Conservation (phyloP, 805 yeast species). For the Hanseniaspora valbyensis region DNA sequence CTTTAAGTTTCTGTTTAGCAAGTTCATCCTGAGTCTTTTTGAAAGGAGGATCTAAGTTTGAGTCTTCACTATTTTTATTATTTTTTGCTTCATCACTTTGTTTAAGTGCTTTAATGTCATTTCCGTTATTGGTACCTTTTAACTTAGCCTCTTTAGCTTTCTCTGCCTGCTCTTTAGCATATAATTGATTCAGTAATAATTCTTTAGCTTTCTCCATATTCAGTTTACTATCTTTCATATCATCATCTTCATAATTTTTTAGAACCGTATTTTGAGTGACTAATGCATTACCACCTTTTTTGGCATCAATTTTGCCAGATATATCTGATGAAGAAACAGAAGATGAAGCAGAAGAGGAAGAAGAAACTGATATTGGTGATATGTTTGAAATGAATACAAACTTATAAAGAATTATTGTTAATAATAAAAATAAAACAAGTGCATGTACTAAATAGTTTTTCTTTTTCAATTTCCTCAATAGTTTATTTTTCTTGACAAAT, state of each 20-base stretch:
- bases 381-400: neutral
- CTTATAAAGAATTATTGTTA: neutral
- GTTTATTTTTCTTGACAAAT: neutral
- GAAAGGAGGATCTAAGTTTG: slow-evolving; percentile 4
- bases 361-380: no score
- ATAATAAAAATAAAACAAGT: neutral
- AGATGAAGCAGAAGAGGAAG: neutral
- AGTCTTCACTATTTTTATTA: neutral
- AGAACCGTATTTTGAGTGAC: slow-evolving; percentile 4
- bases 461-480: neutral
- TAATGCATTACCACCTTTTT: neutral
- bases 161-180: neutral
- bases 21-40: slow-evolving; percentile 7
- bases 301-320: neutral
- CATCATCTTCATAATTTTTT: neutral
- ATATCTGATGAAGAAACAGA: neutral
- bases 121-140: slow-evolving; percentile 2
- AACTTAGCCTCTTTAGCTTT: neutral
- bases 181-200: neutral
- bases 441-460: neutral
- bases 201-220: slow-evolving; percentile 12
- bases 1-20: slow-evolving; percentile 6
- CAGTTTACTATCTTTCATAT: slow-evolving; percentile 7
- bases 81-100: slow-evolving; percentile 12
- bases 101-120: slow-evolving; percentile 14